Percentiles rank a stretch among this genome's conserved stretches.
These are phyloP conservation scores for Abrus pulchellus DNA, from an alignment of 306 rosid species.

Conservation along the genomic window DNA sequence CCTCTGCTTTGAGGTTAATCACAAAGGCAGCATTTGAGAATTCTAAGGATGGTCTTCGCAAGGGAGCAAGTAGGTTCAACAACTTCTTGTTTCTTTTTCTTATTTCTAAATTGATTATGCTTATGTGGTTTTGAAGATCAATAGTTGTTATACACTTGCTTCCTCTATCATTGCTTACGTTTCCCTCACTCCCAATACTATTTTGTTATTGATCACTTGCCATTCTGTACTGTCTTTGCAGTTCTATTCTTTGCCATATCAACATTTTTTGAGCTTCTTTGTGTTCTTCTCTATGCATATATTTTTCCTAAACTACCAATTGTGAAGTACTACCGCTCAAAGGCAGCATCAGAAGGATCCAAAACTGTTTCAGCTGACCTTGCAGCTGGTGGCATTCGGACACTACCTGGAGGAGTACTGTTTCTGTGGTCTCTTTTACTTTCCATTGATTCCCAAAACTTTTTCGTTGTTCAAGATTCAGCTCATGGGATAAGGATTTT, in stretches of 20 bases:
- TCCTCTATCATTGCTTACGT: neutral
- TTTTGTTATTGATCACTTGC: slow-evolving; percentile 2
- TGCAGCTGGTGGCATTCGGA: slow-evolving; percentile 84
- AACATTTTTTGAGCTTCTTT: slow-evolving; percentile 77
- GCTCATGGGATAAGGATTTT: slow-evolving; percentile 15
- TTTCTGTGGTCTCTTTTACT: slow-evolving; percentile 3
- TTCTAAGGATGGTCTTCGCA: slow-evolving; percentile 75
- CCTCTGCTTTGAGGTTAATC: slow-evolving; percentile 77
- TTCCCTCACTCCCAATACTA: neutral
- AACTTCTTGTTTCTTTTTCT: neutral
- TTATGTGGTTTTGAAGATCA: neutral
- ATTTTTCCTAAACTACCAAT: slow-evolving; percentile 80
- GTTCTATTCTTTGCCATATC: slow-evolving; percentile 89
- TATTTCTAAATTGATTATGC: neutral
- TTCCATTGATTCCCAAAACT: neutral
- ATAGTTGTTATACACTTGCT: neutral
- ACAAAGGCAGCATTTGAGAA: slow-evolving; percentile 86
- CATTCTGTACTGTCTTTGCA: slow-evolving; percentile 54
- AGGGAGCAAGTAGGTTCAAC: slow-evolving; percentile 83
- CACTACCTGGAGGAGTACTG: slow-evolving; percentile 53
- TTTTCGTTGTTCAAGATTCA: neutral
- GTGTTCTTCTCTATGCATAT: slow-evolving; percentile 78
- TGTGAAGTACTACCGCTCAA: slow-evolving; percentile 84
- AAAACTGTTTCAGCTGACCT: slow-evolving; percentile 94
- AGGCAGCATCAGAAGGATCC: slow-evolving; percentile 91